Base-by-base conservation (phyloP, 495 filamentous ascomycete species). In the Evernia prunastri region DNA sequence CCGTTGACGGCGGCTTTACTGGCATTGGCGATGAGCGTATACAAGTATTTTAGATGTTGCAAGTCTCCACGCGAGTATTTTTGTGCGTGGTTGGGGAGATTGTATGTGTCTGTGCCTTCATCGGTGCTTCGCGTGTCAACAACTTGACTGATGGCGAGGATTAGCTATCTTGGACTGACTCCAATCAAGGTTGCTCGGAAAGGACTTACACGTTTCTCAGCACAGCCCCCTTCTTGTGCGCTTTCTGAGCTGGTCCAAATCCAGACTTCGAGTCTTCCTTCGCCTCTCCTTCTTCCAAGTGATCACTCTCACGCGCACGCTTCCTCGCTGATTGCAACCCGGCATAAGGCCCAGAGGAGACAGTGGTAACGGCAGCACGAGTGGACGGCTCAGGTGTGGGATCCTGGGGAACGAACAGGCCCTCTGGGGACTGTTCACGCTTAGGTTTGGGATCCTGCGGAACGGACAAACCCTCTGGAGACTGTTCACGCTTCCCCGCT, bases 1-100 rank as follows among this genome's bases (percentile, higher is more conserved):
- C 25, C 58, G 18, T 36, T 45, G 1, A 62, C 29, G 9, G 56
- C 27, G 8, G 35, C 63, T 39, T 62, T 60, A 3, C 59, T 39
- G 29, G 54, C 61, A 11, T 61, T 56, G 3, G 57, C 56, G 4
- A 71, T 60, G 17, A 59, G 62, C 18, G 49, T 53, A 45, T 27
- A 40, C 18, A 64, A 58, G 40, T 56, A 56, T 23, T 49, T 57
- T 10, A 59, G 23, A 17, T 53, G 47, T 9, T 65, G 56, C 23
- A 65, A 9, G 18, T 63, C 54, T 4, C 60, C 37, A 18, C 60
- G 60, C 4, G 51, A 33, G 8, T 33, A 54, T 0, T 13, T 3
- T 20, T 54, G 51, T 13, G 18, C 33, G 0, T 6, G 3, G 12
- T 54, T 17, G 1, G 33, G 6, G 3, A 0, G 33, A 3, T 54